phyloP scores from a whole-genome alignment of 768 basidiomycete species.

The Aureoboletus auriporus region DNA sequence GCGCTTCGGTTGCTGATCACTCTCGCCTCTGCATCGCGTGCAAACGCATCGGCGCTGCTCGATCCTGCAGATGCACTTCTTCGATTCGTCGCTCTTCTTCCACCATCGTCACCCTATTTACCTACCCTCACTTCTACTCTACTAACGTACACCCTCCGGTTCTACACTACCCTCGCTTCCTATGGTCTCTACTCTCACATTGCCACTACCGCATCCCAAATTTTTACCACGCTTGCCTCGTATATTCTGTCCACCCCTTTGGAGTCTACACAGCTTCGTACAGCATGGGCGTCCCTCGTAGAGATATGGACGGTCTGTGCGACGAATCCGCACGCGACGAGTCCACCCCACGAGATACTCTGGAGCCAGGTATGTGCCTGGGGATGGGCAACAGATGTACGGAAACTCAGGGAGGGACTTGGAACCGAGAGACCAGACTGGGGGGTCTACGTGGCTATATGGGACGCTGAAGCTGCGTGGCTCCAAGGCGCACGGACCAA shows the following conservation, averaged over 20 bases:
- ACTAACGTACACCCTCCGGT: slow-evolving; percentile 51
- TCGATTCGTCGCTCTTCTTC: slow-evolving; percentile 63
- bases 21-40: slow-evolving; percentile 63
- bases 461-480: slow-evolving; percentile 55
- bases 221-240: slow-evolving; percentile 48
- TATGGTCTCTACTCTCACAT: slow-evolving; percentile 79
- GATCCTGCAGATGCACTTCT: slow-evolving; percentile 63
- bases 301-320: slow-evolving; percentile 79
- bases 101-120: slow-evolving; percentile 39
- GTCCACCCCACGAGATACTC: slow-evolving; percentile 78
- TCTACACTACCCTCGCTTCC: slow-evolving; percentile 62
- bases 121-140: slow-evolving; percentile 39
- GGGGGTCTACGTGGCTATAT: slow-evolving; percentile 32
- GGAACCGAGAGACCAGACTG: slow-evolving; percentile 23
- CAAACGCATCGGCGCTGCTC: slow-evolving; percentile 54
- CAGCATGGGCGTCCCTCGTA: slow-evolving; percentile 57
- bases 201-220: slow-evolving; percentile 54
- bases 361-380: slow-evolving; percentile 87
- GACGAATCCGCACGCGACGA: slow-evolving; percentile 86
- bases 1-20: slow-evolving; percentile 56
- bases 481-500: slow-evolving; percentile 77
- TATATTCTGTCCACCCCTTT: slow-evolving; percentile 32
- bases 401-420: slow-evolving; percentile 37
- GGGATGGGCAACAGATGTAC: slow-evolving; percentile 64
- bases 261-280: slow-evolving; percentile 27